Evolutionary conservation across 2,329 filamentous ascomycete species (phyloP).

Genomic region (Fusarium sp.): DNA sequence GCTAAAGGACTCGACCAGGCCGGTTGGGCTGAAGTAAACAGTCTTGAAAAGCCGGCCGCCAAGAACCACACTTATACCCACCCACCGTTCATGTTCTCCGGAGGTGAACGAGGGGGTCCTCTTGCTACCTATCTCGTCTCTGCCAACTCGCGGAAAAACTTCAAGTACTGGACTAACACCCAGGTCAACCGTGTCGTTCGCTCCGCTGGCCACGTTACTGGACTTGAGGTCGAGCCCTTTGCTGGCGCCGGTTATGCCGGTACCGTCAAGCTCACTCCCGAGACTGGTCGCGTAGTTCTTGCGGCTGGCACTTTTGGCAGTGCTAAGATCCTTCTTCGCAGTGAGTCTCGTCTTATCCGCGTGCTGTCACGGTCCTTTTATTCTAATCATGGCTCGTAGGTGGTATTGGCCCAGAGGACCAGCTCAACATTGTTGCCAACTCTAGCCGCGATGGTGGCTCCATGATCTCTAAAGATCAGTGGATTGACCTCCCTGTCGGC

Average conservation of each 20-base stretch:
- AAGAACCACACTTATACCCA: slow-evolving; percentile 21
- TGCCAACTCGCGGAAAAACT: slow-evolving; percentile 1
- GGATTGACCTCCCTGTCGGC: slow-evolving; percentile 22
- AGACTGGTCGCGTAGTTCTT: slow-evolving; percentile 19
- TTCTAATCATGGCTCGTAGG: not conserved
- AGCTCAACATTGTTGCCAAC: slow-evolving; percentile 8
- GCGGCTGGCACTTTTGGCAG: slow-evolving; percentile 18
- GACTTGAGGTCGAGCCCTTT: slow-evolving; percentile 11
- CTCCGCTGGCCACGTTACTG: slow-evolving; percentile 15
- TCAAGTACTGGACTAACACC: slow-evolving; percentile 24
- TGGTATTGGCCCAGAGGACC: slow-evolving; percentile 20
- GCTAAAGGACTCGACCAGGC: slow-evolving; percentile 11
- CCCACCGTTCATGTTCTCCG: slow-evolving; percentile 8
- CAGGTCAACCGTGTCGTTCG: slow-evolving; percentile 18
- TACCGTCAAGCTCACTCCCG: slow-evolving; percentile 20
- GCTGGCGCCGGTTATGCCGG: slow-evolving; percentile 9
- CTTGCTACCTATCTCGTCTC: slow-evolving; percentile 24
- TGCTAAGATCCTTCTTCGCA: slow-evolving; percentile 21
- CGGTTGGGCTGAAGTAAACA: slow-evolving; percentile 8
- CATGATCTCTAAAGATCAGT: slow-evolving; percentile 15
- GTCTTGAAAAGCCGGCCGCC: not conserved
- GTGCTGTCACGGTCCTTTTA: fast-evolving
- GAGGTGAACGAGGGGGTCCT: slow-evolving; percentile 9
- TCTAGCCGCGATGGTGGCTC: slow-evolving; percentile 9
- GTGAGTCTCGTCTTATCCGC: not conserved